Evolutionary conservation across 495 filamentous ascomycete genomes (phyloP).

Genomic region (Extremus antarcticus): DNA sequence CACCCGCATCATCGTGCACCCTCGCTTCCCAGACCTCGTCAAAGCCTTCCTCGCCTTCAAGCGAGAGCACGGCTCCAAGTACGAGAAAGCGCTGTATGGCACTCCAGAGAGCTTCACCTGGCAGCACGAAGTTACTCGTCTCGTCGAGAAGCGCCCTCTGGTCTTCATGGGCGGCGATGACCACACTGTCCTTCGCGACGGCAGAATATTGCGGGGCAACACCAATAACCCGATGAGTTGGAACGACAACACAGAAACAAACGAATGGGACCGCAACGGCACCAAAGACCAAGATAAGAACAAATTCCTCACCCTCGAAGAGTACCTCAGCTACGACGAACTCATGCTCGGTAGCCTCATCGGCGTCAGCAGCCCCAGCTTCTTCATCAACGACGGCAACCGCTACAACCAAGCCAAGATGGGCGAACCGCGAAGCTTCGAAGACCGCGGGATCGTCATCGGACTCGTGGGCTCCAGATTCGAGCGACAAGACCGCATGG

Average conservation of each 20-base stretch:
- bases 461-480: constrained; percentile 17
- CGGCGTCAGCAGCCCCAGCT: constrained; percentile 11
- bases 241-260: not conserved
- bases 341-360: constrained; percentile 17
- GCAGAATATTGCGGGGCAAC: not conserved
- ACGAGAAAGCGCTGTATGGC: constrained; percentile 12
- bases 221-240: too few relatives aligned
- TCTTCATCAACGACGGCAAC: constrained; percentile 18
- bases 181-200: constrained; percentile 15
- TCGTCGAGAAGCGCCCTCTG: constrained; percentile 14
- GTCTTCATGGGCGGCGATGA: constrained; percentile 13
- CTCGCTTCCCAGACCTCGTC: constrained; percentile 7
- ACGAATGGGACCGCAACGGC: constrained; percentile 15
- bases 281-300: constrained; percentile 7
- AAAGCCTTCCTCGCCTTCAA: constrained; percentile 8
- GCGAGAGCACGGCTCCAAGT: constrained; percentile 1
- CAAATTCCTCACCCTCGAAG: not conserved
- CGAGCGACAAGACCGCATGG: constrained; percentile 12
- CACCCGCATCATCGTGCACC: constrained; percentile 13
- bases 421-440: constrained; percentile 6
- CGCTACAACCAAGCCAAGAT: constrained; percentile 8
- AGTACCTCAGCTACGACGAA: constrained; percentile 19
- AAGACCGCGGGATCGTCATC: constrained; percentile 11
- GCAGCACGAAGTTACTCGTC: not conserved
- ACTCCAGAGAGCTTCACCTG: not conserved